Evolutionary conservation across 2,329 filamentous ascomycete genomes (phyloP).

Genomic region (Alternaria viburni): DNA sequence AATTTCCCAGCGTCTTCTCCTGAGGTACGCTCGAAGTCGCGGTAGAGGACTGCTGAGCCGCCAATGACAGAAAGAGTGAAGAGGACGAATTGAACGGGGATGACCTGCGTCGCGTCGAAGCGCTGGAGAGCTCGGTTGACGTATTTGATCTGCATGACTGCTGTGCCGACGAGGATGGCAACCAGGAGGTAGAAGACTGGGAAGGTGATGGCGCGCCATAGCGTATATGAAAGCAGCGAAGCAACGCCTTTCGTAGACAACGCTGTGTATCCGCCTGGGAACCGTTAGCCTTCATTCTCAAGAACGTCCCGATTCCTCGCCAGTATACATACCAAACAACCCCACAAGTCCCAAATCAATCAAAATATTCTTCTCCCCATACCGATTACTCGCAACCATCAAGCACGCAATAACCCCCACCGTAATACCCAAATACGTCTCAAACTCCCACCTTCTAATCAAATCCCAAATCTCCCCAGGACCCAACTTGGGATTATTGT

Average conservation of each 20-base stretch:
- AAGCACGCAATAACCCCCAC: constrained; percentile 73
- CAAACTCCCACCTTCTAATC: constrained; percentile 87
- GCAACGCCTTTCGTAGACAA: constrained; percentile 96
- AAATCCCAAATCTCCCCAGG: constrained; percentile 89
- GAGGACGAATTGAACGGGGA: constrained; percentile 95
- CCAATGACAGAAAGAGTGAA: constrained; percentile 96
- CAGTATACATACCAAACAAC: constrained; percentile 74
- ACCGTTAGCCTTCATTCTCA: constrained; percentile 18
- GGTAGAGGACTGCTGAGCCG: constrained; percentile 89
- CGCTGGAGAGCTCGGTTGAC: constrained; percentile 88
- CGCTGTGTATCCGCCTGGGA: constrained; percentile 86
- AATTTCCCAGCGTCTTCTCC: constrained; percentile 80
- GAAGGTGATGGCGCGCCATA: constrained; percentile 87
- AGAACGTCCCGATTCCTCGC: not conserved
- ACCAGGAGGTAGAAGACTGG: constrained; percentile 90
- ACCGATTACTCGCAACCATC: constrained; percentile 81
- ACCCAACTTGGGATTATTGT: constrained; percentile 87
- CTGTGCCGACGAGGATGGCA: constrained; percentile 78
- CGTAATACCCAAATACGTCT: constrained; percentile 85
- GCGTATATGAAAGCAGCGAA: constrained; percentile 88
- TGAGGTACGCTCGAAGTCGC: constrained; percentile 88
- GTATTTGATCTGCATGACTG: constrained; percentile 96
- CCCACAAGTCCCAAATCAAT: constrained; percentile 94
- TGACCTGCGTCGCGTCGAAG: constrained; percentile 97
- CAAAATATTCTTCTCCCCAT: constrained; percentile 84